phyloP scores from a whole-genome alignment of 2,329 filamentous ascomycete species.

The Pseudogymnoascus sp. region DNA sequence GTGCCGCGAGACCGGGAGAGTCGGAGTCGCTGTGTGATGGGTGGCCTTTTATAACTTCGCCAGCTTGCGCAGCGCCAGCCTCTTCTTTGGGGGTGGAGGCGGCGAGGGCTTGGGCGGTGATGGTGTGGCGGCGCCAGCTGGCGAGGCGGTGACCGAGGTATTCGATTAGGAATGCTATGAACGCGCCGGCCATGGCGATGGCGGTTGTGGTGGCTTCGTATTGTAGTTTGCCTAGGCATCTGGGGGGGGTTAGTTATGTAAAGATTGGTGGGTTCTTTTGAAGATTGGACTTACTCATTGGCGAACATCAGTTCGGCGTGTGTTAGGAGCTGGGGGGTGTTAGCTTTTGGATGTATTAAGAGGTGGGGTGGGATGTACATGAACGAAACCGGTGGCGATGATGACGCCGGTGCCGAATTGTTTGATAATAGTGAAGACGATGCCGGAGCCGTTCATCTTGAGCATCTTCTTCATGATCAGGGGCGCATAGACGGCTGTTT shows the following conservation, averaged over 20 bases:
- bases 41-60: background rate
- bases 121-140: conserved; percentile 20
- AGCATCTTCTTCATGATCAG: conserved; percentile 54
- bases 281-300: conserved; percentile 37
- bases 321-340: conserved; percentile 51
- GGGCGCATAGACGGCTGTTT: conserved; percentile 51
- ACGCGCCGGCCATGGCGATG: conserved; percentile 65
- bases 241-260: background rate
- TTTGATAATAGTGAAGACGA: conserved; percentile 56
- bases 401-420: conserved; percentile 69
- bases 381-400: conserved; percentile 62
- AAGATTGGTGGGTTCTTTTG: background rate
- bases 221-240: conserved; percentile 52
- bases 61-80: background rate
- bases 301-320: conserved; percentile 65
- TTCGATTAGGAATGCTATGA: conserved; percentile 64
- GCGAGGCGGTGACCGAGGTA: conserved; percentile 55
- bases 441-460: conserved; percentile 35
- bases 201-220: conserved; percentile 64
- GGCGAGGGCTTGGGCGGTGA: background rate
- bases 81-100: background rate
- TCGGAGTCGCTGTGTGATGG: background rate
- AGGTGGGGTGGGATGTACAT: conserved; percentile 36
- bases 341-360: background rate
- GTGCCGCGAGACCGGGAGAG: background rate